Base-by-base conservation (phyloP, 495 filamentous ascomycete genomes). In the Bombardia bombarda region DNA sequence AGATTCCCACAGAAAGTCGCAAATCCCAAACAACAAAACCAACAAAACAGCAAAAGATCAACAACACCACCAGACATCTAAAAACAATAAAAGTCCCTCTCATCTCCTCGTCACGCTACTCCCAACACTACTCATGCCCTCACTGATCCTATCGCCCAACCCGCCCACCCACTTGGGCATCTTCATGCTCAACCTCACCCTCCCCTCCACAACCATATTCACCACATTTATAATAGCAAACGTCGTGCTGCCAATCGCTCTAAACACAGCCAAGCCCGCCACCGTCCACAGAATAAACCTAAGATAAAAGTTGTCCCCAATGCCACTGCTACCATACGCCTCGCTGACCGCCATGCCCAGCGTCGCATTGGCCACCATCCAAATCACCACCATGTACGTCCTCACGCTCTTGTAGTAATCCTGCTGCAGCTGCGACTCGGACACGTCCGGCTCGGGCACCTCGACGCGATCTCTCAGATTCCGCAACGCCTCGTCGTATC, bases 391-490 rank as follows among this genome's bases (percentile, higher is more conserved):
- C 79, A 99, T 94, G 77, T 99, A 99, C 10, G 93, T 97, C 30
- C 93, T 82, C 33, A 99, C 93, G 34, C 86, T 87, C 52, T 88
- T 84, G 71, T 99, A 99, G 71, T 99, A 99, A 65, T 99, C 93
- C 61, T 97, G 89, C 61, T 97, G 90, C 62, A 84, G 63, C 69
- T 96, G 90, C 9, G 78, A 70, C 42, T 96, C 93, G 30, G 75
- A 78, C 17, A 80, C 43, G 0, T 65, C 59, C 0, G 73, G 65
- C 30, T 61, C 55, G 3, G 83, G 74, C 0, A 95, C 92, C 52
- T 95, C 87, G 50, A 97, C 71, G 21, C 93, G 75, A 59, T 99
- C 93, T 35, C 93, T 79, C 18, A 99, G 82, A 61, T 99, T 99
- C 47, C 93, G 84, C 30, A 99, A 77, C 4, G 93, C 93, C 52